phyloP scores from a whole-genome alignment of 805 yeast species.

The Yamadazyma philogaea region DNA sequence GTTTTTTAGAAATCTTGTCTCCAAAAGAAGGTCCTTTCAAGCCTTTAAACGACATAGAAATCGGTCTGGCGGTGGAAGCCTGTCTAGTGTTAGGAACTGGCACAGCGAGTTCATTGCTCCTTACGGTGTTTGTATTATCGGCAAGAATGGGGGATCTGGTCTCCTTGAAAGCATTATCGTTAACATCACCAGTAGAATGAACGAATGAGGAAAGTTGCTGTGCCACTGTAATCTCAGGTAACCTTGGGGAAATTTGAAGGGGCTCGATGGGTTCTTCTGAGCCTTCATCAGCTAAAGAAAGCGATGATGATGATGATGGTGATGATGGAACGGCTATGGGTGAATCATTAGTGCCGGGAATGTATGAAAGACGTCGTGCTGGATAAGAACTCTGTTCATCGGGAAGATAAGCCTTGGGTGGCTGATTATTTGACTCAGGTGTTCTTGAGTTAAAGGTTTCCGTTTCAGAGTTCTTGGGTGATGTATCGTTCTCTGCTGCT shows the following conservation, averaged over 20 bases:
- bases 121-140: neutral
- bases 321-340: slow-evolving; percentile 16
- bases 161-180: neutral
- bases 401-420: neutral
- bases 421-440: neutral
- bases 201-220: slow-evolving; percentile 12
- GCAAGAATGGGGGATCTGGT: slow-evolving; percentile 5
- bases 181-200: slow-evolving; percentile 12
- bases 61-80: slow-evolving; percentile 23
- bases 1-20: slow-evolving; percentile 25
- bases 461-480: neutral
- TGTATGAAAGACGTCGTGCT: slow-evolving; percentile 3
- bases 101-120: too few species aligned
- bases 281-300: slow-evolving; percentile 13
- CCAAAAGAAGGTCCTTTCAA: slow-evolving; percentile 57
- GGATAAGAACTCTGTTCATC: neutral
- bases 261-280: slow-evolving; percentile 15
- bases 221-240: slow-evolving; percentile 13
- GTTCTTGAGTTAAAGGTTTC: neutral
- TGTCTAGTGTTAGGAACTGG: neutral
- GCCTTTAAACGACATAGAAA: slow-evolving; percentile 60
- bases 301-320: too few species aligned
- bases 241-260: slow-evolving; percentile 9
- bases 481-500: neutral
- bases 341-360: slow-evolving; percentile 8